Evolutionary conservation across 2,329 filamentous ascomycete species (phyloP).

Genomic region (Coleophoma cylindrospora): DNA sequence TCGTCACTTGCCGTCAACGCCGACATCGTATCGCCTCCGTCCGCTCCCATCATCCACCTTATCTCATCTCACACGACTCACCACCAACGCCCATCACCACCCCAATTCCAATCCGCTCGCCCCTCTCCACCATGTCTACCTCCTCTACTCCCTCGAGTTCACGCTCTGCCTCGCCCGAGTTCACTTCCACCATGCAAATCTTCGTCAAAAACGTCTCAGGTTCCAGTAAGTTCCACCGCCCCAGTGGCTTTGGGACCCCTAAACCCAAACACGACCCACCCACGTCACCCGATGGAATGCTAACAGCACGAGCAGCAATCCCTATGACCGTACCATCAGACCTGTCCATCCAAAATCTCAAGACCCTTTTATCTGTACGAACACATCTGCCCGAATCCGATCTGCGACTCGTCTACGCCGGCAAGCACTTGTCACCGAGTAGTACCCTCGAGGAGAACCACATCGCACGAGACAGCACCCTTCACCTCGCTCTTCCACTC

Average conservation of each 20-base stretch:
- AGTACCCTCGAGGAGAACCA: constrained; percentile 38
- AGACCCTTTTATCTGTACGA: constrained; percentile 50
- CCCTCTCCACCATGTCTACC: constrained; percentile 17
- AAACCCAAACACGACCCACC: constrained; percentile 15
- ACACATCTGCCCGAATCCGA: constrained; percentile 44
- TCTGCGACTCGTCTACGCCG: constrained; percentile 52
- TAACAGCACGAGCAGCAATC: constrained; percentile 37
- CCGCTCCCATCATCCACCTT: no score
- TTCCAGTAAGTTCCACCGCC: constrained; percentile 41
- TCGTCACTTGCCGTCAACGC: no score
- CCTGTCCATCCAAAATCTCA: constrained; percentile 49
- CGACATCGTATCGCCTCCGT: no score
- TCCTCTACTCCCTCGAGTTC: constrained; percentile 16
- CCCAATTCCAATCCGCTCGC: background rate
- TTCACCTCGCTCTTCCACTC: constrained; percentile 51
- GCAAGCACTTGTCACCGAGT: constrained; percentile 45
- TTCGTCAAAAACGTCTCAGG: constrained; percentile 55
- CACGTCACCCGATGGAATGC: background rate
- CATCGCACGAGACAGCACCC: constrained; percentile 42
- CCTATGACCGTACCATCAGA: constrained; percentile 47
- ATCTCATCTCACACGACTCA: background rate
- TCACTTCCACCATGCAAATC: constrained; percentile 51
- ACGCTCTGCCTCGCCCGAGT: constrained; percentile 30
- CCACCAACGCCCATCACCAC: background rate
- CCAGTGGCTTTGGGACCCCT: constrained; percentile 1